Evolutionary conservation across 2,329 filamentous ascomycete species (phyloP), one percentile per base, ranked within the genome.

Genomic region (Pyricularia grisea): DNA sequence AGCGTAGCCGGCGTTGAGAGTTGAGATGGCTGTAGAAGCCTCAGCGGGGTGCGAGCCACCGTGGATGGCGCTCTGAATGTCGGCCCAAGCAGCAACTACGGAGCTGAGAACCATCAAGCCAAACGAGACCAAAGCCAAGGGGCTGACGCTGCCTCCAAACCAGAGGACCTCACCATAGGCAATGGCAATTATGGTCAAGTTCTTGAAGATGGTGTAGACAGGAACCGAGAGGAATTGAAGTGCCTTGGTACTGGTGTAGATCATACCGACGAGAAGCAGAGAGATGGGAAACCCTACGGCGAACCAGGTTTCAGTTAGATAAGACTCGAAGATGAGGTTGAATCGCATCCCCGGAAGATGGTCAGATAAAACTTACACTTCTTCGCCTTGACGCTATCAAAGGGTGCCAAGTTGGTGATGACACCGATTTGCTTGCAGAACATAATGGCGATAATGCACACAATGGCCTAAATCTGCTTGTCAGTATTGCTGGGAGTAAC

Each of bases 201-300:
- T 99, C 87, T 99, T 99, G 87, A 99, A 99, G 79, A 99, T 99
- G 69, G 95, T 99, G 82, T 99, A 99, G 30, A 99, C 95, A 28
- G 95, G 95, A 69, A 99, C 97, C 36, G 94, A 97, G 71, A 99
- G 91, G 81, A 90, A 98, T 81, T 97, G 93, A 65, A 99, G 88
- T 25, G 95, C 93, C 83, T 97, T 97, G 76, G 92, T 95, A 76
- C 93, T 90, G 69, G 95, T 98, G 82, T 98, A 99, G 81, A 99
- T 98, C 95, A 98, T 99, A 78, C 93, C 94, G 77, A 98, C 95
- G 72, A 99, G 89, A 71, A 98, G 91, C 69, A 97, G 84, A 70
- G 95, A 97, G 76, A 99, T 93, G 66, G 95, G 95, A 77, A 98
- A 97, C 95, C 94, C 93, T 97, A 74, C 14, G 27, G 27, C 65